Conservation (phyloP, 257 asterid species). For the Haberlea rhodopensis region DNA sequence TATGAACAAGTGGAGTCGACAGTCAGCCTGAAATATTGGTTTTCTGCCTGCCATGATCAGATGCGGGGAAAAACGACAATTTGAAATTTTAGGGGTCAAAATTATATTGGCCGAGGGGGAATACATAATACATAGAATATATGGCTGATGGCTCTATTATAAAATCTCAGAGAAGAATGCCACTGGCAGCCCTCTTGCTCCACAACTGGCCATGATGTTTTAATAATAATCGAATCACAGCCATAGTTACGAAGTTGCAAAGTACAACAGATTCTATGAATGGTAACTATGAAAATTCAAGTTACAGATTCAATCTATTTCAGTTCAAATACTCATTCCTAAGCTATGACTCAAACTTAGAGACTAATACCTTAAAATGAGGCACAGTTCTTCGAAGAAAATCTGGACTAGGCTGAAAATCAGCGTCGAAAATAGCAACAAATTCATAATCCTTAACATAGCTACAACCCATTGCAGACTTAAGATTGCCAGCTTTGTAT, state of each 20-base stretch:
- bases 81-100: too few species aligned
- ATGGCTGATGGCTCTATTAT: too few species aligned
- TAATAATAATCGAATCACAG: neutral
- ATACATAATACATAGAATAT: too few species aligned
- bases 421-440: constrained; percentile 60
- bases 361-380: constrained; percentile 9
- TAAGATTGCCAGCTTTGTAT: constrained; percentile 56
- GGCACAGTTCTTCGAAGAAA: constrained; percentile 44
- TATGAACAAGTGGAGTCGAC: too few species aligned
- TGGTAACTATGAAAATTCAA: neutral
- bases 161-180: too few species aligned
- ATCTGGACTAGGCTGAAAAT: constrained; percentile 53
- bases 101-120: too few species aligned
- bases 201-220: too few species aligned
- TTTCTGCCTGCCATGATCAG: too few species aligned
- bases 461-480: constrained; percentile 41
- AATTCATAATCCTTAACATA: constrained; percentile 55
- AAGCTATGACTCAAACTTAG: neutral
- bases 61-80: too few species aligned
- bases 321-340: neutral
- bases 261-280: too few species aligned
- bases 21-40: too few species aligned
- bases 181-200: too few species aligned
- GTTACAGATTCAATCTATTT: neutral
- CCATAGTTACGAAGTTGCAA: neutral